Evolutionary conservation across 257 asterid genomes (phyloP).

Genomic region (Ajuga chamaepitys): DNA sequence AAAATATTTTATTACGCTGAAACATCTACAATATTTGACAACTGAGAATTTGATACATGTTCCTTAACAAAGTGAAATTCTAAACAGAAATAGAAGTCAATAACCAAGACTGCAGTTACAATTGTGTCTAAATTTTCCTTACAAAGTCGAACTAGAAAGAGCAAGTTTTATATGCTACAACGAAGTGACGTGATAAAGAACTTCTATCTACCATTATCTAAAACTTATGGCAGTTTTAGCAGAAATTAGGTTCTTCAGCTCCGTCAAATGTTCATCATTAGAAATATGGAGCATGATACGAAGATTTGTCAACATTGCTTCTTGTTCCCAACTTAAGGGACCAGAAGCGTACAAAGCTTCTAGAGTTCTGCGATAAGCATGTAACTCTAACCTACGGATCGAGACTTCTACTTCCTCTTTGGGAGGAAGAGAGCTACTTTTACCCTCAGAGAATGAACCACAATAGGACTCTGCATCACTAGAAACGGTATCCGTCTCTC

Average conservation of each 20-base stretch:
- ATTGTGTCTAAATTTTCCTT: slow-evolving; percentile 24
- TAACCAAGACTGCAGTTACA: slow-evolving; percentile 29
- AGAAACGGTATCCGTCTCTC: slow-evolving; percentile 32
- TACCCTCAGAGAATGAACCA: slow-evolving; percentile 37
- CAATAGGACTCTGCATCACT: slow-evolving; percentile 65
- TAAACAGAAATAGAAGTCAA: slow-evolving; percentile 19
- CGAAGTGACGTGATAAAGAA: slow-evolving; percentile 1
- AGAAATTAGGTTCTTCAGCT: slow-evolving; percentile 67
- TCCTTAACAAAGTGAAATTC: slow-evolving; percentile 23
- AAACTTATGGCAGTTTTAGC: slow-evolving; percentile 34
- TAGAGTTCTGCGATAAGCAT: slow-evolving; percentile 73
- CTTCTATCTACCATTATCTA: slow-evolving; percentile 28
- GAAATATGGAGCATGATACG: slow-evolving; percentile 78
- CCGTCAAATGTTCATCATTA: slow-evolving; percentile 88
- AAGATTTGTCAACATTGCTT: slow-evolving; percentile 74
- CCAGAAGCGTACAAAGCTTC: slow-evolving; percentile 76
- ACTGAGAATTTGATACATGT: slow-evolving; percentile 27
- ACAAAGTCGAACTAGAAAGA: slow-evolving; percentile 25
- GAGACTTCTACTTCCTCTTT: slow-evolving; percentile 48
- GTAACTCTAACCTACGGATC: slow-evolving; percentile 71
- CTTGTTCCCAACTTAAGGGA: slow-evolving; percentile 93
- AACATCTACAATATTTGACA: slow-evolving; percentile 18
- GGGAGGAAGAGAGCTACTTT: slow-evolving; percentile 31
- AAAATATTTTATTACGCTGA: slow-evolving; percentile 19
- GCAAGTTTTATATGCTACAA: slow-evolving; percentile 15